Conservation (phyloP, 2,329 filamentous ascomycete genomes). For the Nannizziopsis barbatae region DNA sequence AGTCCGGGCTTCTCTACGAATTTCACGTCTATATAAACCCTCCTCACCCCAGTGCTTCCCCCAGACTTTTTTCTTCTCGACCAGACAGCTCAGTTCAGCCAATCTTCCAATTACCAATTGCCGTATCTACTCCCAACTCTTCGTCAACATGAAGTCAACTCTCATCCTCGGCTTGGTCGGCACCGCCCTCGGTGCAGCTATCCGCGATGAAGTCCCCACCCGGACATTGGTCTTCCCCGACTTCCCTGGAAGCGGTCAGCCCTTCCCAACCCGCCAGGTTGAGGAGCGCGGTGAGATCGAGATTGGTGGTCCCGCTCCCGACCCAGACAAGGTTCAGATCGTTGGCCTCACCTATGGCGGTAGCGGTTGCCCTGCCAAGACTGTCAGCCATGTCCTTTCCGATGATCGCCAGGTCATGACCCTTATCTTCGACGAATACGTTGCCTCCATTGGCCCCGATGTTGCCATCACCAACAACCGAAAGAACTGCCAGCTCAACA, state of each 20-base stretch:
- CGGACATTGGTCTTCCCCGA: slow-evolving; percentile 11
- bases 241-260: slow-evolving; percentile 10
- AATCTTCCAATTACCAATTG: background rate
- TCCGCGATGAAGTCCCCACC: slow-evolving; percentile 7
- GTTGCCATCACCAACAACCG: slow-evolving; percentile 36
- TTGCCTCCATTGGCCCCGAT: slow-evolving; percentile 40
- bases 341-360: slow-evolving; percentile 38
- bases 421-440: slow-evolving; percentile 43
- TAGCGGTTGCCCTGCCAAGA: slow-evolving; percentile 38
- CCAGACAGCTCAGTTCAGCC: background rate
- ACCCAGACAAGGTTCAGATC: slow-evolving; percentile 32
- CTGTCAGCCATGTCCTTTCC: slow-evolving; percentile 35
- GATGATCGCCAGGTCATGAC: slow-evolving; percentile 36
- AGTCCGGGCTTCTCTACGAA: background rate
- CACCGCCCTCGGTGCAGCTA: slow-evolving; percentile 18
- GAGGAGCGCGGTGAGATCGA: slow-evolving; percentile 8
- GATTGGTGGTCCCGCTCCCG: slow-evolving; percentile 16
- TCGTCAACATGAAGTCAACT: slow-evolving; percentile 14
- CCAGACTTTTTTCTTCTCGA: slow-evolving; percentile 4
- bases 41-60: slow-evolving; percentile 3
- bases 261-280: slow-evolving; percentile 10
- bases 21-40: slow-evolving; percentile 12
- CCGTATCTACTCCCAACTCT: background rate
- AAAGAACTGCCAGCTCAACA: slow-evolving; percentile 46
- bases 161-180: slow-evolving; percentile 15